These are phyloP conservation scores for Colletotrichum kahawae DNA, from an alignment of 2,329 filamentous ascomycete species.

Conservation along the genomic window DNA sequence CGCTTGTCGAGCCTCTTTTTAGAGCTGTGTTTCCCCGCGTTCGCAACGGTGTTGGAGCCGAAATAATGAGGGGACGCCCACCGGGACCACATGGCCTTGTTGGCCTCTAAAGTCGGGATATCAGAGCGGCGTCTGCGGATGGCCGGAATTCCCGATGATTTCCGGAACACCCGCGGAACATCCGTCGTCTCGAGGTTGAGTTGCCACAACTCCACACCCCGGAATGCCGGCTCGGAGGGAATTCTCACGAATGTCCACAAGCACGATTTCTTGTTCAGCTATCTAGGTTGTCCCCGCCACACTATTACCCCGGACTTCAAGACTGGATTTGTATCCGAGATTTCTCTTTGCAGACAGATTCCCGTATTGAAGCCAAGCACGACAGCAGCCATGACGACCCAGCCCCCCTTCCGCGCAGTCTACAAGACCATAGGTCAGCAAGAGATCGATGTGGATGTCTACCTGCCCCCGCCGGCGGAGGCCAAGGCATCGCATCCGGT, in stretches of 20 bases:
- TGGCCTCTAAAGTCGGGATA: background rate
- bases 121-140: background rate
- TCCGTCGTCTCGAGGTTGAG: background rate
- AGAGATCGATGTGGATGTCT: slow-evolving; percentile 34
- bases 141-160: background rate
- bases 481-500: background rate
- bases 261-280: background rate
- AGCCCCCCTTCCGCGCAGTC: slow-evolving; percentile 25
- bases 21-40: slow-evolving; percentile 1
- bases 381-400: slow-evolving; percentile 18
- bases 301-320: background rate
- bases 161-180: background rate
- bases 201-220: background rate
- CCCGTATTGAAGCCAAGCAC: background rate
- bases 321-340: background rate
- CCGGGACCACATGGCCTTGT: background rate
- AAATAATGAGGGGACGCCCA: background rate
- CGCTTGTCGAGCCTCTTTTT: slow-evolving; percentile 6
- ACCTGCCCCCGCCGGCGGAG: slow-evolving; percentile 24
- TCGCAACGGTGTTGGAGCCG: background rate
- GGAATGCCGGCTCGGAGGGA: background rate
- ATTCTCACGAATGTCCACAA: background rate
- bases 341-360: background rate
- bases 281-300: slow-evolving; percentile 8
- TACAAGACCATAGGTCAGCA: slow-evolving; percentile 32